Percentiles rank a stretch among this genome's conserved stretches.
Conservation (phyloP, 108 stramenopile genomes). For the Nannochloropsis gaditana region DNA sequence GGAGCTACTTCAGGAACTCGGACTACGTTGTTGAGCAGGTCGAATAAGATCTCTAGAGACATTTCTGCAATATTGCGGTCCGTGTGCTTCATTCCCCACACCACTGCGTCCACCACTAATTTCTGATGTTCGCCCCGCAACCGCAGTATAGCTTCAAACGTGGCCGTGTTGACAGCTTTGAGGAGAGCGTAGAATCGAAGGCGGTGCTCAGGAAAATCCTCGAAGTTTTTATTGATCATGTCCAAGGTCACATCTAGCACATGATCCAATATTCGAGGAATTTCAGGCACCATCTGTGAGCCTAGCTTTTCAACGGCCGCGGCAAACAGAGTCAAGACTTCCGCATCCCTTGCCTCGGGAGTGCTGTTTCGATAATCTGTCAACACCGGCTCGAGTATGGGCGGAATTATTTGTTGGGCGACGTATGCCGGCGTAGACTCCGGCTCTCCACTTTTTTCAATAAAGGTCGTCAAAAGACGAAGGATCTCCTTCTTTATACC, state of each 20-base stretch:
- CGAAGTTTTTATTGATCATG: slow-evolving; percentile 97
- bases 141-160: slow-evolving; percentile 90
- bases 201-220: slow-evolving; percentile 97
- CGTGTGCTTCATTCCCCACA: slow-evolving; percentile 99
- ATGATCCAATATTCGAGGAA: slow-evolving; percentile 92
- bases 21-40: slow-evolving; percentile 83
- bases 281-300: slow-evolving; percentile 55
- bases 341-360: slow-evolving; percentile 85
- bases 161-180: slow-evolving; percentile 66
- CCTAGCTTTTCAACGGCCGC: slow-evolving; percentile 74
- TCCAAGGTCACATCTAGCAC: slow-evolving; percentile 95
- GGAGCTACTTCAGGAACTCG: slow-evolving; percentile 75
- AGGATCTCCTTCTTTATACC: slow-evolving; percentile 94
- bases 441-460: slow-evolving; percentile 85
- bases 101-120: slow-evolving; percentile 90
- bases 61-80: slow-evolving; percentile 94
- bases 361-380: slow-evolving; percentile 88
- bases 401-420: slow-evolving; percentile 85
- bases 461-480: slow-evolving; percentile 78
- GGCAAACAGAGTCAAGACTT: slow-evolving; percentile 82
- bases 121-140: slow-evolving; percentile 93
- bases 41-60: slow-evolving; percentile 88
- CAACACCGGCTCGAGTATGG: slow-evolving; percentile 88
- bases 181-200: slow-evolving; percentile 93
- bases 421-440: slow-evolving; percentile 80